Evolutionary conservation across 2,329 filamentous ascomycete genomes (phyloP), one percentile per base, ranked within the genome.

Genomic region (Orbilia javanica): DNA sequence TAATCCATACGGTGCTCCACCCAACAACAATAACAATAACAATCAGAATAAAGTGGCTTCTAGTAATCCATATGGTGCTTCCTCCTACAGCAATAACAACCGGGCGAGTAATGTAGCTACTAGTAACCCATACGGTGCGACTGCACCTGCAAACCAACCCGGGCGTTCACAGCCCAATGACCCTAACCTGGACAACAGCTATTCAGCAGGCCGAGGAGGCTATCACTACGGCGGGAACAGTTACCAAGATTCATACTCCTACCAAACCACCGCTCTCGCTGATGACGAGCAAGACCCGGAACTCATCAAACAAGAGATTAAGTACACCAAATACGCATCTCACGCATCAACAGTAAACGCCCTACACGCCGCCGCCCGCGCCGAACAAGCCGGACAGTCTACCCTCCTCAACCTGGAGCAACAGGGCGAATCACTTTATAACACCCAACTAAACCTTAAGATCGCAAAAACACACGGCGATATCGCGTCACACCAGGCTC

Each of bases 361-460:
- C 8, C 85, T 92, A 50, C 87, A 88, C 6, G 88, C 90, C 68
- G 91, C 91, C 34, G 88, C 90, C 57, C 88, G 92, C 83, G 89
- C 90, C 11, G 88, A 93, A 81, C 89, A 93, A 81, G 90, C 89
- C 42, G 92, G 92, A 50, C 88, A 90, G 27, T 88, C 89, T 62
- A 94, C 92, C 0, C 87, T 95, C 39, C 90, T 89, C 44, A 88
- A 91, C 70, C 88, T 97, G 6, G 92, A 91, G 65, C 89, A 88
- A 15, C 94, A 97, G 84, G 92, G 91, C 73, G 93, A 96, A 83
- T 88, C 91, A 10, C 88, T 97, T 71, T 89, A 94, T 83, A 93
- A 94, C 82, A 93, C 92, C 0, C 92, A 97, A 84, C 89, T 89
- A 84, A 93, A 95, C 82, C 87, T 97, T 69, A 93, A 97, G 81